Conservation (phyloP, 2,329 filamentous ascomycete species). For the Pseudonectria buxi region DNA sequence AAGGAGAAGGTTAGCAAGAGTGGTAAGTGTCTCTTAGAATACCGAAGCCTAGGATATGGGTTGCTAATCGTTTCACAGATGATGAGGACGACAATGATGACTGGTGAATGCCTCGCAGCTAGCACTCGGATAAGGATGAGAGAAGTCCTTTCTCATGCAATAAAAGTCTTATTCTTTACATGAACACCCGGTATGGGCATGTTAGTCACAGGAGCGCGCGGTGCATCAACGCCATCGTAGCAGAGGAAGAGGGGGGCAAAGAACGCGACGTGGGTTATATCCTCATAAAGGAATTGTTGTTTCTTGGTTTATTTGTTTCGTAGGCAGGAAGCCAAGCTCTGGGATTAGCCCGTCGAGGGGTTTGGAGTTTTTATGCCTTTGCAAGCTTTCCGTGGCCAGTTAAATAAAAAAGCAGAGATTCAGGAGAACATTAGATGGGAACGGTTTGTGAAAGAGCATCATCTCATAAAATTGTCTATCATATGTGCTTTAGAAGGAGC, state of each 20-base stretch:
- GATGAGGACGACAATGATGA: constrained; percentile 73
- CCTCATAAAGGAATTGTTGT: too few species aligned
- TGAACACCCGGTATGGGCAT: constrained; percentile 10
- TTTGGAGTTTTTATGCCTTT: constrained; percentile 8
- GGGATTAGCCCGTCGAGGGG: constrained; percentile 13
- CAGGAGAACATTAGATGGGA: too few species aligned
- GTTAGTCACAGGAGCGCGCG: neutral
- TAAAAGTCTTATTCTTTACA: constrained; percentile 5
- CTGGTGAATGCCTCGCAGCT: constrained; percentile 39
- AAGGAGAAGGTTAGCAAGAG: constrained; percentile 93
- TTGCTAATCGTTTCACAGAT: constrained; percentile 41
- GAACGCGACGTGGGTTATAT: too few species aligned
- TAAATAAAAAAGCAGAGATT: neutral
- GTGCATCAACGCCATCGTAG: too few species aligned
- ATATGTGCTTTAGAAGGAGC: too few species aligned
- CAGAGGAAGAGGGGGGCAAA: too few species aligned
- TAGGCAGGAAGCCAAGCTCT: constrained; percentile 11
- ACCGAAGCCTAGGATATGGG: neutral
- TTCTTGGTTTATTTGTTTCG: neutral
- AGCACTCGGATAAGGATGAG: constrained; percentile 8
- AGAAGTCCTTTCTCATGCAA: neutral
- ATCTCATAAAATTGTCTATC: too few species aligned
- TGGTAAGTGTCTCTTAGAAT: constrained; percentile 58
- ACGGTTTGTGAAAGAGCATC: too few species aligned
- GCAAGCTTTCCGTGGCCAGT: neutral